A percentile compares a stretch with the other conserved stretches of the same genome.
phyloP scores from a whole-genome alignment of 495 filamentous ascomycete species.

The Annulohypoxylon moriforme region DNA sequence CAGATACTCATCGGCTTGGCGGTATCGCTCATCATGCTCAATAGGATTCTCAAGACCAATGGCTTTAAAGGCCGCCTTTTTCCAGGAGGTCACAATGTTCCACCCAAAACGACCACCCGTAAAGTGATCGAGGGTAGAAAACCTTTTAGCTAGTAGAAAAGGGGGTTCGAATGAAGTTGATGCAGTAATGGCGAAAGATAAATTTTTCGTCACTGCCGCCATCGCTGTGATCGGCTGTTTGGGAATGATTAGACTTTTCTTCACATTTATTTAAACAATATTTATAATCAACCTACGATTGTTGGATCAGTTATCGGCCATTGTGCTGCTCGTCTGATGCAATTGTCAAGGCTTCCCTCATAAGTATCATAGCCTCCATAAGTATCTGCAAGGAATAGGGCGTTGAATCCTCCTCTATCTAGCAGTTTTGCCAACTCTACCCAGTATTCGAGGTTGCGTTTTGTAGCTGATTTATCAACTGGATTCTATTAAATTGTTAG shows the following conservation, averaged over 20 bases:
- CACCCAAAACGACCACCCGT: constrained; percentile 69
- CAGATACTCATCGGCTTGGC: constrained; percentile 70
- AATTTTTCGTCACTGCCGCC: constrained; percentile 67
- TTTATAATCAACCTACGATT: constrained; percentile 57
- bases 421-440: constrained; percentile 69
- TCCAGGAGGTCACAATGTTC: constrained; percentile 74
- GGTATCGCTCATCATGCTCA: constrained; percentile 71
- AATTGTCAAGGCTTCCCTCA: constrained; percentile 64
- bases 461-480: constrained; percentile 65
- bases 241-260: neutral
- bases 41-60: constrained; percentile 67
- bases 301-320: constrained; percentile 65
- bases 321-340: constrained; percentile 61
- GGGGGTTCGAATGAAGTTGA: constrained; percentile 70
- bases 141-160: constrained; percentile 67
- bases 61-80: constrained; percentile 68
- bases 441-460: constrained; percentile 68
- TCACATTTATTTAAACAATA: neutral
- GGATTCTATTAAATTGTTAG: constrained; percentile 58
- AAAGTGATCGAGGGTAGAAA: constrained; percentile 72
- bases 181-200: constrained; percentile 65
- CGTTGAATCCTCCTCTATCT: constrained; percentile 68
- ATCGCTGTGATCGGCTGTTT: constrained; percentile 60
- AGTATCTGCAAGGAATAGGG: constrained; percentile 70
- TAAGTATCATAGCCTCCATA: constrained; percentile 70